Conservation (phyloP, 106 monocot species). For the Phalaenopsis equestris region DNA sequence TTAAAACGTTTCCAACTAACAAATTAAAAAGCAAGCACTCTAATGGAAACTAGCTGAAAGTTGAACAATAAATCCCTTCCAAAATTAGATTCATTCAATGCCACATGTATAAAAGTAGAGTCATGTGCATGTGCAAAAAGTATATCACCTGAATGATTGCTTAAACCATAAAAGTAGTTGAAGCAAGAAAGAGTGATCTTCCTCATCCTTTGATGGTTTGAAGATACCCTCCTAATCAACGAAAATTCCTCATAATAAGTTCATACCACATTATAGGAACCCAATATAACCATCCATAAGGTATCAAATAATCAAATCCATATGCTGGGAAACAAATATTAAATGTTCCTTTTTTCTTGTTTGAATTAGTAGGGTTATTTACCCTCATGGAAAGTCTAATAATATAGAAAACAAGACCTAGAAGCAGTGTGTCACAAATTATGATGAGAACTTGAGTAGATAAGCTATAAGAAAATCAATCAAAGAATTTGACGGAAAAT, state of each 20-base stretch:
- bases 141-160: slow-evolving; percentile 73
- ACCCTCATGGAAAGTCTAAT: neutral
- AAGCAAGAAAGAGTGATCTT: slow-evolving; percentile 77
- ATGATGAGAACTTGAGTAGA: neutral
- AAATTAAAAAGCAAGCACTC: neutral
- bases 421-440: neutral
- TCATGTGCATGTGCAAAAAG: neutral
- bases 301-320: neutral
- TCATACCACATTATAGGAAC: neutral
- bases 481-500: neutral
- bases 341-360: neutral
- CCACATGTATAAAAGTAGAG: neutral
- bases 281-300: slow-evolving; percentile 2
- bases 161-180: slow-evolving; percentile 92
- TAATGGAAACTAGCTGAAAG: neutral
- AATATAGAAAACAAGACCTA: neutral
- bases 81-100: neutral
- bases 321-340: neutral
- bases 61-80: neutral
- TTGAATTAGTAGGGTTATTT: neutral
- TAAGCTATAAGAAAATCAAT: neutral
- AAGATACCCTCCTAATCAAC: slow-evolving; percentile 71
- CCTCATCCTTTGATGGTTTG: slow-evolving; percentile 64
- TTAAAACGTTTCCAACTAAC: neutral
- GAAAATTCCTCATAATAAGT: neutral